Conservation (phyloP, 2,329 filamentous ascomycete genomes). For the Penicillium olsonii region DNA sequence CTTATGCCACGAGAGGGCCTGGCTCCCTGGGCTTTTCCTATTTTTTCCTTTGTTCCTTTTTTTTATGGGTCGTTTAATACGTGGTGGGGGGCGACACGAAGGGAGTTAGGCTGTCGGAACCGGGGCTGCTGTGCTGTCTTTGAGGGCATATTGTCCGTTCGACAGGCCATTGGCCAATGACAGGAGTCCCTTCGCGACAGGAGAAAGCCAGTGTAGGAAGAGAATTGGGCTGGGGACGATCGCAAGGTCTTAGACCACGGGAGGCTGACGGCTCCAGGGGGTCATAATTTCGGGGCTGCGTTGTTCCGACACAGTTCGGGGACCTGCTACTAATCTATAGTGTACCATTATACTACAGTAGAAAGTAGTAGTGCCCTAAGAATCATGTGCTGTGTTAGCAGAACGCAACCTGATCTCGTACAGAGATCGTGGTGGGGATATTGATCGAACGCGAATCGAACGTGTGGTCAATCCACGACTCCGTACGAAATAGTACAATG, state of each 20-base stretch:
- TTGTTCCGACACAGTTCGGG: neutral
- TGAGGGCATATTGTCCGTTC: neutral
- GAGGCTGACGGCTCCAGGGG: neutral
- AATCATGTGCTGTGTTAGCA: too few species aligned
- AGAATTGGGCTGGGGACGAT: neutral
- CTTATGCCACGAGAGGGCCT: neutral
- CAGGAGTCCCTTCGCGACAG: neutral
- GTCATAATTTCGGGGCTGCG: neutral
- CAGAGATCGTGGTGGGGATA: too few species aligned
- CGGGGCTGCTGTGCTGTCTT: neutral
- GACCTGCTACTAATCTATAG: too few species aligned
- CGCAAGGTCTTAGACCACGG: neutral
- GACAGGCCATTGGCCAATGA: neutral
- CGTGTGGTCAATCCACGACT: neutral
- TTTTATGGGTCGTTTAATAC: conserved; percentile 1
- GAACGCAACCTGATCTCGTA: too few species aligned
- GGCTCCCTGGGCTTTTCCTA: neutral
- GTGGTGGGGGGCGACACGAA: neutral
- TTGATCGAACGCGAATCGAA: neutral
- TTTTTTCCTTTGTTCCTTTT: neutral
- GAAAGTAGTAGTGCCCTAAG: too few species aligned
- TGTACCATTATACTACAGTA: too few species aligned
- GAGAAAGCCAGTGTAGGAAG: neutral
- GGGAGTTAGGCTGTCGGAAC: neutral
- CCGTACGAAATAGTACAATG: neutral